Evolutionary conservation across 495 filamentous ascomycete genomes (phyloP).

Genomic region (Hypomontagnella monticulosa): DNA sequence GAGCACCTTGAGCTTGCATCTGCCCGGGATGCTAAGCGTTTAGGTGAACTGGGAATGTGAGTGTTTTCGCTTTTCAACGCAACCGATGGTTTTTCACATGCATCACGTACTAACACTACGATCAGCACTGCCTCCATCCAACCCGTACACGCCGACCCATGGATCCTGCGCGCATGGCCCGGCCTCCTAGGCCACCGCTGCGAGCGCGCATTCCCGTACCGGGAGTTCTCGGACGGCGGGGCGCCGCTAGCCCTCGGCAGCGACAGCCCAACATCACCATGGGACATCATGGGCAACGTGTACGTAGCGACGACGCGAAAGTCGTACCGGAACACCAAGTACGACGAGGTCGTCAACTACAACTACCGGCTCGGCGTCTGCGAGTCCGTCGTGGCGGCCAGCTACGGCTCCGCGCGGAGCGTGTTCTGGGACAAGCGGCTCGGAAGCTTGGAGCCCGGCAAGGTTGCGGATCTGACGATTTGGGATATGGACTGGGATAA

Average conservation of each 20-base stretch:
- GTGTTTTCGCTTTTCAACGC: background rate
- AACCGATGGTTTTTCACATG: background rate
- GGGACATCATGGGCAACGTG: conserved; percentile 63
- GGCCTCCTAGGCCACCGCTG: conserved; percentile 64
- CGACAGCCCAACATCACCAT: conserved; percentile 69
- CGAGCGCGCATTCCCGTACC: conserved; percentile 68
- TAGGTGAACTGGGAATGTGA: conserved; percentile 62
- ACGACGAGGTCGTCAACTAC: conserved; percentile 58
- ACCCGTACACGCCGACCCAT: conserved; percentile 70
- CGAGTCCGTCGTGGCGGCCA: conserved; percentile 64
- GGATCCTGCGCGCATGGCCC: conserved; percentile 70
- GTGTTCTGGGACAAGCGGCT: conserved; percentile 65
- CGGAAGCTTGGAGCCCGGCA: conserved; percentile 60
- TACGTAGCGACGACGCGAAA: conserved; percentile 68
- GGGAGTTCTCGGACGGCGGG: conserved; percentile 65
- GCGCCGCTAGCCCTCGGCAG: conserved; percentile 67
- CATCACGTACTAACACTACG: conserved; percentile 5
- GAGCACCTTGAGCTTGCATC: conserved; percentile 71
- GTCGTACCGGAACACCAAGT: conserved; percentile 60
- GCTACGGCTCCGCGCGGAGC: conserved; percentile 65
- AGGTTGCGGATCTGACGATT: conserved; percentile 66
- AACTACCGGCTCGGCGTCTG: conserved; percentile 64
- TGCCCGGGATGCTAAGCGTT: conserved; percentile 59
- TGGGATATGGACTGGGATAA: conserved; percentile 66
- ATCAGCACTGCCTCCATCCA: conserved; percentile 66